Conservation (phyloP, 495 filamentous ascomycete genomes). For the Letharia lupina region DNA sequence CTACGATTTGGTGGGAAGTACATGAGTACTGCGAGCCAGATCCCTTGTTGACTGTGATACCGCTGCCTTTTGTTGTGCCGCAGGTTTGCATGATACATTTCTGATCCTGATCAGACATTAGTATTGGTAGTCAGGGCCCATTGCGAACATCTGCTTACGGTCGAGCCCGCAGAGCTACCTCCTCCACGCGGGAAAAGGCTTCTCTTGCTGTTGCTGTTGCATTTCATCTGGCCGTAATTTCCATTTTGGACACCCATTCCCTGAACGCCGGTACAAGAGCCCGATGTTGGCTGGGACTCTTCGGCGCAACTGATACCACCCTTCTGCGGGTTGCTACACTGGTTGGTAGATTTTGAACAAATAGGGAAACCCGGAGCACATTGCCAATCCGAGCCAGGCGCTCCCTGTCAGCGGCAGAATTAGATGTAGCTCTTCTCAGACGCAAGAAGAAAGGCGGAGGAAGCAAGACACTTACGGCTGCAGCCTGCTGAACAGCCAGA, state of each 20-base stretch:
- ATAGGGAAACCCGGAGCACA: constrained; percentile 21
- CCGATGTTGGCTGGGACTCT: neutral
- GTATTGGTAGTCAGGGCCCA: constrained; percentile 9
- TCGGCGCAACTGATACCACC: constrained; percentile 61
- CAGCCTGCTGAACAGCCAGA: constrained; percentile 40
- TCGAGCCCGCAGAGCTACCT: neutral
- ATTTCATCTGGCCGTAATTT: constrained; percentile 38
- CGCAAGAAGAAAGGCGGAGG: no score
- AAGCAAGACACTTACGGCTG: constrained; percentile 35
- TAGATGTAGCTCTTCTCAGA: neutral
- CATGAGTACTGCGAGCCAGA: constrained; percentile 50
- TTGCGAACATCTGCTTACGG: neutral
- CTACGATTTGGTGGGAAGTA: constrained; percentile 52
- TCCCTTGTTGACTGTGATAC: constrained; percentile 48
- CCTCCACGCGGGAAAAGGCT: constrained; percentile 26
- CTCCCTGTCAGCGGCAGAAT: neutral
- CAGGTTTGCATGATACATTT: constrained; percentile 39
- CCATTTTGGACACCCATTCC: constrained; percentile 42
- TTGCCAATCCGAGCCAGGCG: neutral
- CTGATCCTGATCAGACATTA: constrained; percentile 25
- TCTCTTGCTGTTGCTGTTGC: constrained; percentile 33
- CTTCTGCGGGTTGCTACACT: constrained; percentile 56
- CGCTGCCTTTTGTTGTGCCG: constrained; percentile 34
- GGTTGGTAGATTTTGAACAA: constrained; percentile 58
- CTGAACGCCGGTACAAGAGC: constrained; percentile 4